Evolutionary conservation across 345 rosid species (phyloP), one percentile per base, ranked within the genome.

Genomic region (Citrus mangshanensis): DNA sequence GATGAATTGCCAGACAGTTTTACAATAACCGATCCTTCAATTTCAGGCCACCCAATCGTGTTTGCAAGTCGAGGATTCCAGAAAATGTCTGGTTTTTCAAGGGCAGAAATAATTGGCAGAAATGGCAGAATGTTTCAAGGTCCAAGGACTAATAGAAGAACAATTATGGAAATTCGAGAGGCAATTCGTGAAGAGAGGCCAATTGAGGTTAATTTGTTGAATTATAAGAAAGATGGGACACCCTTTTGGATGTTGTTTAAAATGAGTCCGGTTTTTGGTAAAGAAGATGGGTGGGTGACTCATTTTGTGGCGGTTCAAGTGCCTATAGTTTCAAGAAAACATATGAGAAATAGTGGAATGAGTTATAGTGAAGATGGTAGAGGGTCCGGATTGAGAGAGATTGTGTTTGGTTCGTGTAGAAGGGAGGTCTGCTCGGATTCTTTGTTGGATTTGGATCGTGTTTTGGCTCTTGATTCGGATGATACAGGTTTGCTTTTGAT

Each of bases 171-270:
- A 81, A 90, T 96, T 28, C 91, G 97, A 18, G 95, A 93, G 80
- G 99, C 98, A 25, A 88, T 94, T 70, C 85, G 97, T 6, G 93
- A 88, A 71, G 98, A 91, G 91, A 89, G 91, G 74, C 75, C 85
- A 4, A 34, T 89, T 72, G 87, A 89, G 84, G 76, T 93, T 10
- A 89, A 69, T 79, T 73, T 96, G 69, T 82, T 93, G 91, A 96
- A 96, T 84, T 94, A 96, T 46, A 87, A 89, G 16, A 96, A 91
- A 81, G 94, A 93, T 70, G 97, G 98, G 71, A 89, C 97, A 5
- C 95, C 99, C 27, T 92, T 93, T 82, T 94, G 99, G 99, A 85
- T 93, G 88, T 51, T 93, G 88, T 96, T 96, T 80, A 90, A 82
- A 67, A 82, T 94, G 95, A 69, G 70, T 71, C 99, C 97, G 2